phyloP scores from a whole-genome alignment of 2,329 filamentous ascomycete species.

The Dothiorella sarmentorum region DNA sequence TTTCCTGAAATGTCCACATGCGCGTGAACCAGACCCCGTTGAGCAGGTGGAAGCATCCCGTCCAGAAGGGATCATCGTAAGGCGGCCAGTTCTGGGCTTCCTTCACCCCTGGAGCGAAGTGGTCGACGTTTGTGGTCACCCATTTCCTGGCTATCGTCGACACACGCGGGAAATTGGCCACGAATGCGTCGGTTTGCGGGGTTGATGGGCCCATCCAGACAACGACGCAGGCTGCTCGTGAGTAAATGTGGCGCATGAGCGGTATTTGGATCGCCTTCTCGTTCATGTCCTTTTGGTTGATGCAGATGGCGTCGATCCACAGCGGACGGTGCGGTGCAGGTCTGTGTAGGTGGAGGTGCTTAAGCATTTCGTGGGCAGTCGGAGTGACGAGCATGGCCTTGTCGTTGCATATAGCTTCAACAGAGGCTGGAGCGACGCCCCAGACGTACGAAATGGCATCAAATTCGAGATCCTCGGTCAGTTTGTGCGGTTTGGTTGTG shows the following conservation, averaged over 20 bases:
- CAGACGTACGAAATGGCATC: background rate
- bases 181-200: background rate
- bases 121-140: background rate
- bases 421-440: background rate
- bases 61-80: background rate
- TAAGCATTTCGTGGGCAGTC: background rate
- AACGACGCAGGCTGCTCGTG: background rate
- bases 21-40: background rate
- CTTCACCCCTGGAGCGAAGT: background rate
- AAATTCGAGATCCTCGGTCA: background rate
- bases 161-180: background rate
- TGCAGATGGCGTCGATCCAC: slow-evolving; percentile 23
- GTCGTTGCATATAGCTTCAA: background rate
- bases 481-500: background rate
- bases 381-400: background rate
- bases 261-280: slow-evolving; percentile 16
- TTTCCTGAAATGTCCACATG: background rate
- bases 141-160: background rate
- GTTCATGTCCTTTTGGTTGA: slow-evolving; percentile 17
- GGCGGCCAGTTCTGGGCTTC: background rate
- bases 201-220: background rate
- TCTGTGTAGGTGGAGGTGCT: background rate
- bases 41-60: background rate
- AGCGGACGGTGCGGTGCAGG: background rate
- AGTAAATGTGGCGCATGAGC: background rate